Evolutionary conservation across 768 basidiomycete genomes (phyloP).

Genomic region (Goffeauzyma gilvescens): DNA sequence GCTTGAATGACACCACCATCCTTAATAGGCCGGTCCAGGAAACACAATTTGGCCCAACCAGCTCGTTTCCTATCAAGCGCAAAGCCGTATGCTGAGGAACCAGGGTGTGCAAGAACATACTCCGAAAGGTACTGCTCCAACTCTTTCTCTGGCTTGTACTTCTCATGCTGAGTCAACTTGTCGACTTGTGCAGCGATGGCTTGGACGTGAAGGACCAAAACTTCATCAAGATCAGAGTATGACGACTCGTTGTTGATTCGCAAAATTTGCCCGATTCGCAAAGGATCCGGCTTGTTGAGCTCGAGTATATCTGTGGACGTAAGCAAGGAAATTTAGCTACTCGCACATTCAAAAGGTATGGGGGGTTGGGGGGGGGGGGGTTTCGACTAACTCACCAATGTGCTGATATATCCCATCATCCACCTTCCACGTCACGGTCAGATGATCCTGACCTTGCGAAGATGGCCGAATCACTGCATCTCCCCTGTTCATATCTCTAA

Average conservation of each 20-base stretch:
- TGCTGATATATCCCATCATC: conserved; percentile 91
- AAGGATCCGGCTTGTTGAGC: conserved; percentile 34
- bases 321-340: too few relatives aligned
- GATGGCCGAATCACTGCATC: conserved; percentile 94
- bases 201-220: conserved; percentile 91
- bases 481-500: conserved; percentile 77
- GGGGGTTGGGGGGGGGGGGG: too few relatives aligned
- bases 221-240: conserved; percentile 85
- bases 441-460: conserved; percentile 76
- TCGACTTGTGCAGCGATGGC: conserved; percentile 83
- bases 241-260: conserved; percentile 34
- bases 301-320: conserved; percentile 31
- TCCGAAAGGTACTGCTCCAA: conserved; percentile 76
- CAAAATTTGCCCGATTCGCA: conserved; percentile 29
- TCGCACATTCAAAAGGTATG: too few relatives aligned
- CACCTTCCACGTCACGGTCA: conserved; percentile 98
- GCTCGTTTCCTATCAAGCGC: conserved; percentile 71
- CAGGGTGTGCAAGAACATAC: conserved; percentile 78
- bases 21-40: conserved; percentile 60
- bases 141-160: conserved; percentile 77
- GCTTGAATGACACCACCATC: conserved; percentile 66
- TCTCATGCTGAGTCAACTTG: conserved; percentile 85
- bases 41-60: conserved; percentile 82
- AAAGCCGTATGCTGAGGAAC: conserved; percentile 89
- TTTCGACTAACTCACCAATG: conserved; percentile 54